Evolutionary conservation across 345 rosid genomes (phyloP).

Genomic region (Heritiera fomes): DNA sequence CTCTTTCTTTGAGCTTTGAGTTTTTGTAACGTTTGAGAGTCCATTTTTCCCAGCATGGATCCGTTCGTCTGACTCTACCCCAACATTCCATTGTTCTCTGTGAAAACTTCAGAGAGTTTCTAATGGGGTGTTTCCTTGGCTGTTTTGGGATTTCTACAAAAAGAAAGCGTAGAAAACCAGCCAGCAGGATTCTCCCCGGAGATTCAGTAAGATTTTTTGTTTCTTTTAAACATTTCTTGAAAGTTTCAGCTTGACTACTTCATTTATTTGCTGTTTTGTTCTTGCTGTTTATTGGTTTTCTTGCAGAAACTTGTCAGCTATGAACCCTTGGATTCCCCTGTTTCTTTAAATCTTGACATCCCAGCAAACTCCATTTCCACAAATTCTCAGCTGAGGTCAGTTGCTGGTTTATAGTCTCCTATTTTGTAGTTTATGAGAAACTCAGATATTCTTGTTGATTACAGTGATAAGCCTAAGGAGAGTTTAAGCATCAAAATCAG

Average conservation of each 20-base stretch:
- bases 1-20: not conserved
- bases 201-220: constrained; percentile 42
- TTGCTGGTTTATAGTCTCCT: not conserved
- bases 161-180: constrained; percentile 51
- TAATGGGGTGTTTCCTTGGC: constrained; percentile 84
- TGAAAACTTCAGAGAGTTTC: constrained; percentile 19
- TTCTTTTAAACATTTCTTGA: not conserved
- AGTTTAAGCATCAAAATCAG: constrained; percentile 35
- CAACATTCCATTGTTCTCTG: not conserved
- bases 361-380: constrained; percentile 27
- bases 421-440: not conserved
- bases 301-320: constrained; percentile 48
- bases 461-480: constrained; percentile 41
- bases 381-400: constrained; percentile 55
- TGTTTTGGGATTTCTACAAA: constrained; percentile 78
- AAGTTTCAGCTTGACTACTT: not conserved
- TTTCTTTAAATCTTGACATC: constrained; percentile 34
- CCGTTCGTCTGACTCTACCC: not conserved
- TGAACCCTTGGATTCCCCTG: constrained; percentile 54
- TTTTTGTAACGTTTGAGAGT: not conserved
- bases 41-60: not conserved
- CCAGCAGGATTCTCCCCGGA: constrained; percentile 47
- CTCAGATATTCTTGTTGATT: not conserved
- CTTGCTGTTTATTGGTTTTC: not conserved
- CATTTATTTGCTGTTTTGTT: not conserved